Conservation (phyloP, 2,329 filamentous ascomycete species). For the Coniochaeta sp. region DNA sequence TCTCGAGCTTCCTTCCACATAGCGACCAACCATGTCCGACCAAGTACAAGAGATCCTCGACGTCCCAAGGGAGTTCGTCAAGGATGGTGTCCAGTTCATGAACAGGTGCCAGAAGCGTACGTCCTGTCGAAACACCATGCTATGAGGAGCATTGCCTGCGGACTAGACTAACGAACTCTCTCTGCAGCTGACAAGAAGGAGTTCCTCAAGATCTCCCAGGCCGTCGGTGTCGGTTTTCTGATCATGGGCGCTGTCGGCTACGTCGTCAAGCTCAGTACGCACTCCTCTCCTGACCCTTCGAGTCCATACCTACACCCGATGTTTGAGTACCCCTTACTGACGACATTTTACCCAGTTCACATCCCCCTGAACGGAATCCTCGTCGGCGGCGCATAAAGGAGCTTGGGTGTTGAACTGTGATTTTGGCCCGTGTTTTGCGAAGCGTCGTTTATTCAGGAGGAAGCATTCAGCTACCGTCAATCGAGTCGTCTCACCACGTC, state of each 20-base stretch:
- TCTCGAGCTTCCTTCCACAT: not conserved
- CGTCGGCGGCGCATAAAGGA: constrained; percentile 54
- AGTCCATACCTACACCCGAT: not conserved
- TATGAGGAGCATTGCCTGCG: not conserved
- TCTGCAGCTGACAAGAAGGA: constrained; percentile 38
- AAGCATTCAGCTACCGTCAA: not conserved
- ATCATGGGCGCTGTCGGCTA: constrained; percentile 67
- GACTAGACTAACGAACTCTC: constrained; percentile 6
- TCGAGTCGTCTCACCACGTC: not conserved
- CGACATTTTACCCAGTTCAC: constrained; percentile 40
- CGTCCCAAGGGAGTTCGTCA: constrained; percentile 59
- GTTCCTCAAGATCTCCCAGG: constrained; percentile 45
- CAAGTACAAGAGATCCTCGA: constrained; percentile 66
- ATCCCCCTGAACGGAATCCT: constrained; percentile 66
- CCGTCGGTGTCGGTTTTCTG: constrained; percentile 62
- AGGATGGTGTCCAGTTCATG: constrained; percentile 56
- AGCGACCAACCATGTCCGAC: constrained; percentile 48
- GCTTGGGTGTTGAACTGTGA: not conserved
- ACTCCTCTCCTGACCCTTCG: not conserved
- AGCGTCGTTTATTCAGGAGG: not conserved
- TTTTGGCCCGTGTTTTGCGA: not conserved
- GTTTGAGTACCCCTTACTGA: not conserved
- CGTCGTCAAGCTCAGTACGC: constrained; percentile 61
- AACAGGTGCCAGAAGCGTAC: constrained; percentile 56
- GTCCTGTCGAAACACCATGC: constrained; percentile 12